Evolutionary conservation across 768 basidiomycete genomes (phyloP).

Genomic region (Gautieria morchelliformis): DNA sequence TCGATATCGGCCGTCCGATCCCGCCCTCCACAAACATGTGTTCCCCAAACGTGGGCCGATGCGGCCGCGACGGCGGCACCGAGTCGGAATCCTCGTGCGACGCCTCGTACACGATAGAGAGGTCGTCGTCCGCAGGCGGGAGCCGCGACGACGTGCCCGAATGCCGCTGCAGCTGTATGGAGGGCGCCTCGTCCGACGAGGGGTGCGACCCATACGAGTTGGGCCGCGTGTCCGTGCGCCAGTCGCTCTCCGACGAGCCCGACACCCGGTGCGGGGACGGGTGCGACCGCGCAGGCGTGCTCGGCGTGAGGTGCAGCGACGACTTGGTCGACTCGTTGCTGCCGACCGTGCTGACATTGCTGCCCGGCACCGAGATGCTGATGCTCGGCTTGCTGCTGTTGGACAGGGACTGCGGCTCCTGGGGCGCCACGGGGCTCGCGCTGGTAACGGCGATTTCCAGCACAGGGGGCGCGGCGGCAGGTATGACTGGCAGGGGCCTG

Average conservation of each 20-base stretch:
- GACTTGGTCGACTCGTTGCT: neutral
- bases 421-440: neutral
- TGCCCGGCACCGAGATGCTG: neutral
- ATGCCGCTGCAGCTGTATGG: neutral
- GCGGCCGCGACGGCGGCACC: neutral
- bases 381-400: neutral
- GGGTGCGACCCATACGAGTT: neutral
- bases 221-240: neutral
- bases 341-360: neutral
- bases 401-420: neutral
- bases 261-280: neutral
- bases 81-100: slow-evolving; percentile 8
- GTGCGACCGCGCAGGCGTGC: neutral
- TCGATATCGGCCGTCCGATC: slow-evolving; percentile 1
- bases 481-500: neutral
- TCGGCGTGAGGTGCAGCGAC: slow-evolving; percentile 5
- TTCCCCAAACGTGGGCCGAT: slow-evolving; percentile 5
- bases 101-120: slow-evolving; percentile 9
- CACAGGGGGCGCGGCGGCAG: neutral
- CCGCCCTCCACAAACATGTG: slow-evolving; percentile 7
- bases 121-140: slow-evolving; percentile 8
- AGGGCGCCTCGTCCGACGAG: neutral
- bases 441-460: neutral
- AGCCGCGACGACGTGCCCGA: neutral
- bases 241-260: neutral